A percentile compares a stretch with the other conserved stretches of the same genome.
phyloP scores from a whole-genome alignment of 2,329 filamentous ascomycete genomes.

The Harringtonia lauricola region DNA sequence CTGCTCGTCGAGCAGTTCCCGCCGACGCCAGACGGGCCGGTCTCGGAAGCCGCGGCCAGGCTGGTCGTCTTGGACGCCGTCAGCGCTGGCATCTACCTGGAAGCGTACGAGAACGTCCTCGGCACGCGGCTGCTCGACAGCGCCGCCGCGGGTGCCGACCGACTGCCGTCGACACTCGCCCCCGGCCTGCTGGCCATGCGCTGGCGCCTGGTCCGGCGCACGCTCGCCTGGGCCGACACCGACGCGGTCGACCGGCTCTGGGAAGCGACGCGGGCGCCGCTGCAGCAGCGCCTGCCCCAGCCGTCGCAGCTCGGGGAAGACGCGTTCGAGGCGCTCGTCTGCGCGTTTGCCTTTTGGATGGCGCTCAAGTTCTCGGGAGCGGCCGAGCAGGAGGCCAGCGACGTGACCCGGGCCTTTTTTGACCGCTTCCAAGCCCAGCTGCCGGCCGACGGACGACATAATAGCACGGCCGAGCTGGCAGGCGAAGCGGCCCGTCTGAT shows the following conservation, averaged over 20 bases:
- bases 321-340: slow-evolving; percentile 20
- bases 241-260: slow-evolving; percentile 16
- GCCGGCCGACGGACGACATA: slow-evolving; percentile 2
- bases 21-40: background rate
- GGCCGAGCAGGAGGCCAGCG: slow-evolving; percentile 16
- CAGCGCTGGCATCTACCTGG: slow-evolving; percentile 27
- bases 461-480: background rate
- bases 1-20: slow-evolving; percentile 33
- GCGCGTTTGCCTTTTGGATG: slow-evolving; percentile 19
- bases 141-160: slow-evolving; percentile 14
- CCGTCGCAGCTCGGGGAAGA: slow-evolving; percentile 13
- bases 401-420: slow-evolving; percentile 16
- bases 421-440: slow-evolving; percentile 13
- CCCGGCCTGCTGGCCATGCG: slow-evolving; percentile 3
- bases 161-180: background rate
- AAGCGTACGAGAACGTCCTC: slow-evolving; percentile 30
- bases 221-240: slow-evolving; percentile 16
- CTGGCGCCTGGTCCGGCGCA: slow-evolving; percentile 17
- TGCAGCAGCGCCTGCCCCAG: slow-evolving; percentile 7
- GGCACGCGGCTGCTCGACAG: slow-evolving; percentile 25
- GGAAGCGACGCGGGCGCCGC: slow-evolving; percentile 3
- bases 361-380: slow-evolving; percentile 14
- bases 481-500: background rate
- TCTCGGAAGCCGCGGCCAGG: slow-evolving; percentile 14
- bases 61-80: slow-evolving; percentile 32